phyloP scores from a whole-genome alignment of 257 asterid species.

The Solanum rostratum region DNA sequence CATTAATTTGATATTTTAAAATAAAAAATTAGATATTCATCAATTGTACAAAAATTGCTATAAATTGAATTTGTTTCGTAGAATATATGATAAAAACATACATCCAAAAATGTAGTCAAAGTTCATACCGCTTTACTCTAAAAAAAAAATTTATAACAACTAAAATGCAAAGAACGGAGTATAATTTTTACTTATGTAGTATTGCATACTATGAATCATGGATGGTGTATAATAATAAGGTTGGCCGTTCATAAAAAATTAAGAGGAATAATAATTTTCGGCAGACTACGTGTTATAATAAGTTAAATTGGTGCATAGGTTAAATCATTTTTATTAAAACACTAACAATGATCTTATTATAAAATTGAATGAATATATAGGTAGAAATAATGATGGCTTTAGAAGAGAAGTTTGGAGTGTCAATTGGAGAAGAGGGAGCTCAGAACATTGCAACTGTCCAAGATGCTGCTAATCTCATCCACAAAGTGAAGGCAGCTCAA shows the following conservation, averaged over 20 bases:
- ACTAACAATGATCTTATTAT: not conserved
- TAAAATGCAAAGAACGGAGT: no score
- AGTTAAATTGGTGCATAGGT: not conserved
- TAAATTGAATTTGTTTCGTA: no score
- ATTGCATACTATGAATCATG: not conserved
- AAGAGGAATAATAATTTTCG: no score
- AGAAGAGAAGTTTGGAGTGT: constrained; percentile 42
- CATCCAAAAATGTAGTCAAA: no score
- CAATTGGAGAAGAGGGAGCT: constrained; percentile 45
- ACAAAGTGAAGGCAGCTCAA: constrained; percentile 31
- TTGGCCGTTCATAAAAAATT: no score
- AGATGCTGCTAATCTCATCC: constrained; percentile 52
- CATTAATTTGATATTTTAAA: no score
- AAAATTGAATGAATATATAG: not conserved
- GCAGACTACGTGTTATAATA: not conserved
- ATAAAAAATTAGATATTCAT: no score
- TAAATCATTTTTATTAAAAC: not conserved
- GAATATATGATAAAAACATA: no score
- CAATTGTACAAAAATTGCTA: no score
- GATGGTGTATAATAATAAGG: not conserved
- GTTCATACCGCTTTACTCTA: no score
- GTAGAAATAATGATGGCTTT: constrained; percentile 53
- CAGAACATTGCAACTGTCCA: constrained; percentile 49
- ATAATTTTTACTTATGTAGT: not conserved
- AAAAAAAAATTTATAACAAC: no score